These are phyloP conservation scores for Hanseniaspora jakobsenii DNA, from an alignment of 805 yeast species.

Conservation along the genomic window DNA sequence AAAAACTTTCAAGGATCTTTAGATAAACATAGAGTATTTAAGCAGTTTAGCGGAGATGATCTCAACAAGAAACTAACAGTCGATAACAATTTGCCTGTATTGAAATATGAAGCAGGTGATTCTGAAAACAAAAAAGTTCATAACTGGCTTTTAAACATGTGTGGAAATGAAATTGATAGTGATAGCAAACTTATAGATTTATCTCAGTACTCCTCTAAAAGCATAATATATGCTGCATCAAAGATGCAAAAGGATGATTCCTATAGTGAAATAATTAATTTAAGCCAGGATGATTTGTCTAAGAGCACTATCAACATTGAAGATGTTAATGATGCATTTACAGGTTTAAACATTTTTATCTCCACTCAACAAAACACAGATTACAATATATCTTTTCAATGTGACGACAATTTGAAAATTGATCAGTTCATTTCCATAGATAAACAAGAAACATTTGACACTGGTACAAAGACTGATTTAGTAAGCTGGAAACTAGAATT, in stretches of 20 bases:
- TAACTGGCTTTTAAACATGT: slow-evolving; percentile 7
- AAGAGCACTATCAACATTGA: background rate
- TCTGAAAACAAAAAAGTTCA: background rate
- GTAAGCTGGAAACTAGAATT: slow-evolving; percentile 17
- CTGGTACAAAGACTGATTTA: slow-evolving; percentile 21
- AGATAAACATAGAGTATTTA: slow-evolving; percentile 5
- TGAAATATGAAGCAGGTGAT: background rate
- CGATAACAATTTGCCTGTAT: background rate
- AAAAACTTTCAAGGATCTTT: slow-evolving; percentile 6
- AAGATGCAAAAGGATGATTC: background rate
- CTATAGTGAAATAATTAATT: slow-evolving; percentile 6
- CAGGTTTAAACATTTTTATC: slow-evolving; percentile 2
- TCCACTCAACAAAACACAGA: slow-evolving; percentile 27
- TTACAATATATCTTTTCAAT: slow-evolving; percentile 38
- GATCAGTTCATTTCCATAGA: slow-evolving; percentile 17
- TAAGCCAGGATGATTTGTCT: background rate
- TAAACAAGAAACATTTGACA: slow-evolving; percentile 1
- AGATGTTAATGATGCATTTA: background rate
- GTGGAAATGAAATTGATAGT: slow-evolving; percentile 12
- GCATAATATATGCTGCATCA: slow-evolving; percentile 6
- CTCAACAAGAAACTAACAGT: slow-evolving; percentile 1
- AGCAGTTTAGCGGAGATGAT: slow-evolving; percentile 10
- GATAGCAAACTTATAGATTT: slow-evolving; percentile 2
- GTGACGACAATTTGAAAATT: slow-evolving; percentile 33
- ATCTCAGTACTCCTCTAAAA: background rate